Evolutionary conservation across 2,329 filamentous ascomycete species (phyloP), one percentile per base, ranked within the genome.

Genomic region (Cercospora sp.): DNA sequence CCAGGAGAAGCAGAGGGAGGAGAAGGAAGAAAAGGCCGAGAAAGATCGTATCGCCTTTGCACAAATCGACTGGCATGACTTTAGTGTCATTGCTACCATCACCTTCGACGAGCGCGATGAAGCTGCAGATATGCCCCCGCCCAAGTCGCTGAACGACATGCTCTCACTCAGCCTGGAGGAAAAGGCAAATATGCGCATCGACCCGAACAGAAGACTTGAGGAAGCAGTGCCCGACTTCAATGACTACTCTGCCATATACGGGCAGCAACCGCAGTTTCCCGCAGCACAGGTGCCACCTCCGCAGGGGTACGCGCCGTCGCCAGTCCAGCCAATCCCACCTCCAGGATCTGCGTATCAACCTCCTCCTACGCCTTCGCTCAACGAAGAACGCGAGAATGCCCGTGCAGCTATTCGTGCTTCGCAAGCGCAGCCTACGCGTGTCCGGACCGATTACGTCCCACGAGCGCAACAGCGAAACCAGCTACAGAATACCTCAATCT

Each of bases 11-110:
- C 92, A 97, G 81, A 94, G 94, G 78, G 88, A 90, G 74, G 92
- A 94, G 84, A 93, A 94, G 77, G 93, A 97, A 75, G 93, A 96
- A 76, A 89, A 94, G 71, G 91, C 90, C 48, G 91, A 96, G 77
- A 89, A 93, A 75, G 92, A 97, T 79, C 89, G 90, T 75, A 78
- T 89, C 60, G 86, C 86, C 63, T 91, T 95, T 79, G 91, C 91
- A 1, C 91, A 95, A 74, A 95, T 99, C 71, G 95, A 99, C 80
- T 99, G 95, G 95, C 92, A 97, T 77, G 94, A 98, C 78, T 99
- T 99, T 75, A 90, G 94, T 36, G 91, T 99, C 20, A 93, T 97
- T 55, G 95, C 97, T 80, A 97, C 94, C 0, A 94, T 99, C 64
- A 85, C 93, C 16, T 99, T 99, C 79, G 93, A 89, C 67, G 94